These are phyloP conservation scores for Entonaema liquescens DNA, from an alignment of 495 filamentous ascomycete species.

Conservation along the genomic window DNA sequence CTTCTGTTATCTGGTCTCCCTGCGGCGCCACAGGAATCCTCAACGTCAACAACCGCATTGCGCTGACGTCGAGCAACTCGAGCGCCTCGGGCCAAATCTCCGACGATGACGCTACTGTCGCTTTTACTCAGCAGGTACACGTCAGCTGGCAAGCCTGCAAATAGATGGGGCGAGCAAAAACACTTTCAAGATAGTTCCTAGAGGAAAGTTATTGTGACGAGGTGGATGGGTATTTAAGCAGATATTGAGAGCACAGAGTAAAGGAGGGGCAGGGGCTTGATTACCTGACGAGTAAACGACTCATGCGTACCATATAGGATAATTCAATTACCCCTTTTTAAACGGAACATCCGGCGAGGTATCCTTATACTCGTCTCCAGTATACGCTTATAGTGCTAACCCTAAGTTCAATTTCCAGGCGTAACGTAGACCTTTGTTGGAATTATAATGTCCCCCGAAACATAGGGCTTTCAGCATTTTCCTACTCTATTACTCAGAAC, in stretches of 20 bases:
- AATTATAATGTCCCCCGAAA: too few species aligned
- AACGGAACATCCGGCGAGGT: background rate
- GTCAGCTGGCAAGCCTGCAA: slow-evolving; percentile 60
- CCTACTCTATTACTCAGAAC: too few species aligned
- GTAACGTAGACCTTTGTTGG: too few species aligned
- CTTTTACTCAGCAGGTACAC: slow-evolving; percentile 65
- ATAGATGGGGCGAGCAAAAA: slow-evolving; percentile 3
- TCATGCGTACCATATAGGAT: slow-evolving; percentile 16
- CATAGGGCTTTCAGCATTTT: too few species aligned
- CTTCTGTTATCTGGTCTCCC: slow-evolving; percentile 64
- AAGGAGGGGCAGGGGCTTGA: background rate
- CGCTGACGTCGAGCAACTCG: slow-evolving; percentile 55
- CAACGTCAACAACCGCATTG: slow-evolving; percentile 68
- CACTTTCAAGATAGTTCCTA: background rate
- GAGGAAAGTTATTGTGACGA: background rate
- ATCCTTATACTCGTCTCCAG: background rate
- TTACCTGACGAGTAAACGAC: slow-evolving; percentile 2
- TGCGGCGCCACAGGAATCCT: slow-evolving; percentile 65
- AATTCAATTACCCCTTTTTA: slow-evolving; percentile 9
- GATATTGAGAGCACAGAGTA: background rate
- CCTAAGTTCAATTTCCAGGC: too few species aligned
- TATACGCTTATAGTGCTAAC: too few species aligned
- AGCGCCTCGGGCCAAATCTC: slow-evolving; percentile 59
- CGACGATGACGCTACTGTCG: slow-evolving; percentile 65
- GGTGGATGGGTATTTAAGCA: background rate